Conservation (phyloP, 257 asterid species). For the Solanum clarkiae region DNA sequence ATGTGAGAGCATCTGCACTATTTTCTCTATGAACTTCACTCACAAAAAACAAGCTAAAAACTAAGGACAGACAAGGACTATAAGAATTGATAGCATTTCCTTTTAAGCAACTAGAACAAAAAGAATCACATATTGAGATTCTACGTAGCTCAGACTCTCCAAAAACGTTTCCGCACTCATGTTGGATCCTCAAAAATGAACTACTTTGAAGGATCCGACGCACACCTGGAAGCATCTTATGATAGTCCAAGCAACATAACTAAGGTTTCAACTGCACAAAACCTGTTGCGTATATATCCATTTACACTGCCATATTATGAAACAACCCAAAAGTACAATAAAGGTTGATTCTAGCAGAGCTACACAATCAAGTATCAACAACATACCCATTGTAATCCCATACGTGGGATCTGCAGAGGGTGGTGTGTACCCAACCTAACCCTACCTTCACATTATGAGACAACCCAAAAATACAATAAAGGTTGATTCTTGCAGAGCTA, state of each 20-base stretch:
- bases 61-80: neutral
- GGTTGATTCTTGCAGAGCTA: neutral
- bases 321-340: neutral
- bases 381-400: no score
- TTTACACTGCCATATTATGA: neutral
- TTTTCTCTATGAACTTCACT: neutral
- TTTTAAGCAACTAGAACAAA: neutral
- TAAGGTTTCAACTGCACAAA: neutral
- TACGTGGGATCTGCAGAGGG: no score
- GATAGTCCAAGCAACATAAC: neutral
- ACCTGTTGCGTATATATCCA: neutral
- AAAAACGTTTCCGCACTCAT: neutral
- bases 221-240: neutral
- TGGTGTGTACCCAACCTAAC: no score
- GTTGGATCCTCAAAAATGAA: neutral
- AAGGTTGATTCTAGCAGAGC: neutral
- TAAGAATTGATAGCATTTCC: neutral
- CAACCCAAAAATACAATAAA: neutral
- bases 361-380: neutral
- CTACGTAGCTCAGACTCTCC: neutral
- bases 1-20: neutral
- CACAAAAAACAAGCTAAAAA: neutral
- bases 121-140: neutral
- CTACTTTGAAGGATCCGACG: neutral
- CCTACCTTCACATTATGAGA: neutral